Percentiles rank a stretch among this genome's conserved stretches.
phyloP scores from a whole-genome alignment of 2,329 filamentous ascomycete species.

The Sclerotinia borealis region DNA sequence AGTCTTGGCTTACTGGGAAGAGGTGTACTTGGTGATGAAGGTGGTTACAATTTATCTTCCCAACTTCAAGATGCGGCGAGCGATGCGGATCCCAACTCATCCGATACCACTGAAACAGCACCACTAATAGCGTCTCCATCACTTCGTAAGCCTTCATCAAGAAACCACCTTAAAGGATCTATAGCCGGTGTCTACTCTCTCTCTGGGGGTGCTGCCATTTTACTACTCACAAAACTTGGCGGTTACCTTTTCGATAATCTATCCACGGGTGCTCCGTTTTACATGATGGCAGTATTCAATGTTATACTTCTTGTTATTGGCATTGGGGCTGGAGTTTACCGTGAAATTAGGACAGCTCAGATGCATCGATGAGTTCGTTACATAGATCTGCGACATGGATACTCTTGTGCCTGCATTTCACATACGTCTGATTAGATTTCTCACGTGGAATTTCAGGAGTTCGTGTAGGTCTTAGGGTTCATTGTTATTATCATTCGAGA shows the following conservation, averaged over 20 bases:
- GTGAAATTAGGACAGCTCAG: slow-evolving; percentile 20
- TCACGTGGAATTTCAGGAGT: not conserved
- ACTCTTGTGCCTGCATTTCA: not conserved
- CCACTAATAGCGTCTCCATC: slow-evolving; percentile 29
- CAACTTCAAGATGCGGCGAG: slow-evolving; percentile 23
- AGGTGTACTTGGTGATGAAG: slow-evolving; percentile 58
- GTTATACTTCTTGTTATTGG: slow-evolving; percentile 55
- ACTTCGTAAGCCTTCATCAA: slow-evolving; percentile 20
- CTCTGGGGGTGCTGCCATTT: slow-evolving; percentile 81
- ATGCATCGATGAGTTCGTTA: slow-evolving; percentile 8
- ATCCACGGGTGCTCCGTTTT: slow-evolving; percentile 77
- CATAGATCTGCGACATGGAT: not conserved
- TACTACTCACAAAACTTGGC: slow-evolving; percentile 86
- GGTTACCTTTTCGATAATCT: slow-evolving; percentile 77
- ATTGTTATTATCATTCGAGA: not conserved
- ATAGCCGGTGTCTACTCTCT: slow-evolving; percentile 93
- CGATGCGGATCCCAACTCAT: not conserved
- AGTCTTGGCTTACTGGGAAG: slow-evolving; percentile 82
- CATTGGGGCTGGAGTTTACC: slow-evolving; percentile 27
- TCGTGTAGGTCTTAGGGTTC: too few relatives aligned
- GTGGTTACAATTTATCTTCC: slow-evolving; percentile 30
- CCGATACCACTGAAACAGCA: slow-evolving; percentile 20
- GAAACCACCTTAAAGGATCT: slow-evolving; percentile 68
- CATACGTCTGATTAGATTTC: not conserved
- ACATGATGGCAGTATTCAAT: slow-evolving; percentile 90